Evolutionary conservation across 2,329 filamentous ascomycete species (phyloP).

Genomic region (Alternaria arborescens): DNA sequence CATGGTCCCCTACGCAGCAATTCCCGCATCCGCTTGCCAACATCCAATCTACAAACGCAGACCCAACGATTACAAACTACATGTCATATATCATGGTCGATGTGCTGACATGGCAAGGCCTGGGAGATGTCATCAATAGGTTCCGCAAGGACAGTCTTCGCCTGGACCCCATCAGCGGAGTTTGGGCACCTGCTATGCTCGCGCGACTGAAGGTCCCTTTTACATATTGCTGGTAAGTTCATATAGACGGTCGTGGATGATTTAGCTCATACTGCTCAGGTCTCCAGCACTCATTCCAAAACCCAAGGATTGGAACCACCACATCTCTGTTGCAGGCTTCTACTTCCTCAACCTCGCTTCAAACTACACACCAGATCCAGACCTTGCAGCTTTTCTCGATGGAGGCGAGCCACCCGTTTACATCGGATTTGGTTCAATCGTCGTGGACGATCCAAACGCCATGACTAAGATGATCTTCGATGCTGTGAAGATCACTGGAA

Average conservation of each 20-base stretch:
- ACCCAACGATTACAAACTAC: slow-evolving; percentile 80
- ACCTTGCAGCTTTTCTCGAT: slow-evolving; percentile 50
- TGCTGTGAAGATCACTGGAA: slow-evolving; percentile 63
- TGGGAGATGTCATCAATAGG: slow-evolving; percentile 89
- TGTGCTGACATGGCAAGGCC: slow-evolving; percentile 91
- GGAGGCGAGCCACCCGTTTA: slow-evolving; percentile 53
- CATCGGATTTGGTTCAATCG: slow-evolving; percentile 54
- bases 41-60: slow-evolving; percentile 77
- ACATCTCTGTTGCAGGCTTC: slow-evolving; percentile 53
- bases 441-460: slow-evolving; percentile 53
- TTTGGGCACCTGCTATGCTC: slow-evolving; percentile 84
- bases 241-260: background rate
- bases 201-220: slow-evolving; percentile 79
- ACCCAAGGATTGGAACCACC: slow-evolving; percentile 56
- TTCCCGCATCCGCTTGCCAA: slow-evolving; percentile 90
- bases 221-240: slow-evolving; percentile 81
- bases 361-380: slow-evolving; percentile 51
- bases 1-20: slow-evolving; percentile 84
- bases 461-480: slow-evolving; percentile 55
- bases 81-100: slow-evolving; percentile 86
- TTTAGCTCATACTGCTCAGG: slow-evolving; percentile 24
- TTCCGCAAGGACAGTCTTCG: slow-evolving; percentile 80
- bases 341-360: slow-evolving; percentile 52
- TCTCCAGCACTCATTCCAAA: slow-evolving; percentile 56
- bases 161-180: slow-evolving; percentile 77